These are phyloP conservation scores for Dipodascus albidus DNA, from an alignment of 805 yeast species.

Conservation along the genomic window DNA sequence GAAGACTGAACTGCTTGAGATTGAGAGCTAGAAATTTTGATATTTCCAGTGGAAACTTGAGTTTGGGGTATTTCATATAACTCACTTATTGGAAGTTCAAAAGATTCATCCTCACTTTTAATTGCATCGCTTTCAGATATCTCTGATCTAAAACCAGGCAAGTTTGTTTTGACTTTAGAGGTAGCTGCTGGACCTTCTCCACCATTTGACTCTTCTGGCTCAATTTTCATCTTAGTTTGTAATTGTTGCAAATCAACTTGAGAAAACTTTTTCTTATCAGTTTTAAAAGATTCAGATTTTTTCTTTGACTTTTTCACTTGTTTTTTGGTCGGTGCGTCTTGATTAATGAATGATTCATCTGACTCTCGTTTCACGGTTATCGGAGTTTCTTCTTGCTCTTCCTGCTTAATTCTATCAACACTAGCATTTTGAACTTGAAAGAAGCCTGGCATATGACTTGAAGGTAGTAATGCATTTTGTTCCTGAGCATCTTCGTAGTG, in stretches of 20 bases:
- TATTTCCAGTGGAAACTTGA: background rate
- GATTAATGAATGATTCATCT: background rate
- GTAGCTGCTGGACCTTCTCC: background rate
- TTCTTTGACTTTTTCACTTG: background rate
- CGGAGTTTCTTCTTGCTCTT: background rate
- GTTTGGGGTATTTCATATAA: background rate
- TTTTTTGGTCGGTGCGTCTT: background rate
- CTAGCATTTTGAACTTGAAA: background rate
- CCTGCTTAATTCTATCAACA: background rate
- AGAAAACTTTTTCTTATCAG: background rate
- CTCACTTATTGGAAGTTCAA: no score
- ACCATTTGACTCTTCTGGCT: background rate
- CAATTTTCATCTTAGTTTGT: background rate
- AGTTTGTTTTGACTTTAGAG: background rate
- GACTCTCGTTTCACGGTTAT: background rate
- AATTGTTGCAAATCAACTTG: background rate
- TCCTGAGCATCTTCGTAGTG: constrained; percentile 9
- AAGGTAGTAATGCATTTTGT: constrained; percentile 15
- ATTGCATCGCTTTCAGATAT: background rate
- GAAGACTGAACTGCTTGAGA: background rate
- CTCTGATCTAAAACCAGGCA: background rate
- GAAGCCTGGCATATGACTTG: constrained; percentile 4
- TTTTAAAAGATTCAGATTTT: background rate
- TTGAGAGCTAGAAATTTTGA: background rate
- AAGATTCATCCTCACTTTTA: background rate